Conservation (phyloP, 2,329 filamentous ascomycete species). For the Nigrospora oryzae region DNA sequence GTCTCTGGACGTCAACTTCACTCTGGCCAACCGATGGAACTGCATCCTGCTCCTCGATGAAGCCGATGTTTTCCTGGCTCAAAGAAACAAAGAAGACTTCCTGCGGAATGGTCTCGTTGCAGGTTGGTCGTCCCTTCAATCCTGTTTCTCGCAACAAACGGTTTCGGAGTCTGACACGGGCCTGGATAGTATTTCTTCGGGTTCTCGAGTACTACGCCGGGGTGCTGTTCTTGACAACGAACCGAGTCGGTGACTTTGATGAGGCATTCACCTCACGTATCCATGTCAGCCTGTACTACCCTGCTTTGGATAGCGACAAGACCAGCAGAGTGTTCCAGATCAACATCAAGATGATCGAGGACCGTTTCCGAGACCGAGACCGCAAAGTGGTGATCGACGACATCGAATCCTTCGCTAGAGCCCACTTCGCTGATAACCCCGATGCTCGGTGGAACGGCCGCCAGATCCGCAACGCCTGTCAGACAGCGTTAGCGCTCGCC, state of each 20-base stretch:
- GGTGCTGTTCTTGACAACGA: conserved; percentile 30
- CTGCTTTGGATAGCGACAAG: conserved; percentile 7
- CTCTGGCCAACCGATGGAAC: no score
- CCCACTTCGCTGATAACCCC: conserved; percentile 4
- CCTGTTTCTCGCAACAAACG: no score
- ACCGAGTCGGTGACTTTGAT: conserved; percentile 29
- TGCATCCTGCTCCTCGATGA: no score
- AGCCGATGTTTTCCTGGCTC: no score
- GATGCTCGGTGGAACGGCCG: conserved; percentile 13
- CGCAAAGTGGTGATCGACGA: conserved; percentile 1
- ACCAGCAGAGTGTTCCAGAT: conserved; percentile 8
- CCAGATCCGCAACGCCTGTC: conserved; percentile 15
- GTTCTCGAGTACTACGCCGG: conserved; percentile 26
- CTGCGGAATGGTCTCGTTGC: no score
- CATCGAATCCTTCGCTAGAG: conserved; percentile 7
- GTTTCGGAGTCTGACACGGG: no score
- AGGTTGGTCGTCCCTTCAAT: no score
- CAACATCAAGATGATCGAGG: conserved; percentile 6
- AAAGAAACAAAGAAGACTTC: no score
- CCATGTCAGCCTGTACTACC: conserved; percentile 24
- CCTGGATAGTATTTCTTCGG: conserved; percentile 24
- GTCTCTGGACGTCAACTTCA: no score
- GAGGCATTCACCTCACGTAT: conserved; percentile 29
- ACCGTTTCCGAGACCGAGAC: conserved; percentile 5
- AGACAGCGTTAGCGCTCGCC: conserved; percentile 11